Conservation (phyloP, 257 asterid genomes). For the Linderniella brevidens region DNA sequence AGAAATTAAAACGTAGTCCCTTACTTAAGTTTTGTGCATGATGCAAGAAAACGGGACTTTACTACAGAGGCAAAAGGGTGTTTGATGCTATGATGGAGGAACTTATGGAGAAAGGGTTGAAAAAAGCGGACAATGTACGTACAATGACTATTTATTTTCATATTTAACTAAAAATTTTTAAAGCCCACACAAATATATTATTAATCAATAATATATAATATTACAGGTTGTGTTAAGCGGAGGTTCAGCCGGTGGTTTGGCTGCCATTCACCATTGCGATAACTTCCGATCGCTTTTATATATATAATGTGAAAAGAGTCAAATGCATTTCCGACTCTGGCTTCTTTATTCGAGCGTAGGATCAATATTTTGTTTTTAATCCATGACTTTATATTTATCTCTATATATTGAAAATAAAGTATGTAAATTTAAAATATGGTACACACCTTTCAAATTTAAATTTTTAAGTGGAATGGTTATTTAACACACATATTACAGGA, state of each 20-base stretch:
- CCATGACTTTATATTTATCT: not conserved
- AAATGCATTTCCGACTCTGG: constrained; percentile 1
- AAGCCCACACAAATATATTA: too few species aligned
- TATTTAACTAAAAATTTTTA: not conserved
- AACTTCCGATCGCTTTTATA: not conserved
- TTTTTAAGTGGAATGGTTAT: too few species aligned
- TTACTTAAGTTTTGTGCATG: too few species aligned
- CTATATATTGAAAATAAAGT: too few species aligned
- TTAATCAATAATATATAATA: not conserved
- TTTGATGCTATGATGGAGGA: not conserved
- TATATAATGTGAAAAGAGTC: not conserved
- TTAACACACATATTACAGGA: too few species aligned
- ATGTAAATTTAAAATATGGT: too few species aligned
- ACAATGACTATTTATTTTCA: not conserved
- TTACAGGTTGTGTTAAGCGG: not conserved
- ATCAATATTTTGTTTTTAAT: not conserved
- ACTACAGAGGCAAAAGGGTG: not conserved
- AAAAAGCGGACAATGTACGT: not conserved
- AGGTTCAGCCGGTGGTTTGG: constrained; percentile 1
- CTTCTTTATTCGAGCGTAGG: constrained; percentile 2
- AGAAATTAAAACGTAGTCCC: not conserved
- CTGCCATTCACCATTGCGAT: constrained; percentile 1
- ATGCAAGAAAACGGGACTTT: not conserved
- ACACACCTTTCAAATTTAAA: too few species aligned
- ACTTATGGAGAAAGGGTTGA: not conserved